Percentiles rank a stretch among this genome's conserved stretches.
These are phyloP conservation scores for Limonomyces culmigenus DNA, from an alignment of 1,284 basidiomycete genomes.

Conservation along the genomic window DNA sequence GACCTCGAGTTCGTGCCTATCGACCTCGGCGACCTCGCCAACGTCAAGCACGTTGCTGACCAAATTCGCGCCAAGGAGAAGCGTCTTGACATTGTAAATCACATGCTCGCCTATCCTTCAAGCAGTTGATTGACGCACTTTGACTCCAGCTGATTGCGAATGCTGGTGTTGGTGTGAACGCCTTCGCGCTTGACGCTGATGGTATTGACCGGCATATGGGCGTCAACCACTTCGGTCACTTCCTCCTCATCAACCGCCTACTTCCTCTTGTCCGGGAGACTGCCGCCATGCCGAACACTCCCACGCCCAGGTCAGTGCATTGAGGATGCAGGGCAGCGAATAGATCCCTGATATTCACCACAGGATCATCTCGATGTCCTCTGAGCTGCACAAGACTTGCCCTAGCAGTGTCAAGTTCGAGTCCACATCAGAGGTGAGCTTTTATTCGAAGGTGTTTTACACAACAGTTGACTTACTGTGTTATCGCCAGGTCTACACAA, in stretches of 20 bases:
- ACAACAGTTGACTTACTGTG: not conserved
- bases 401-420: constrained; percentile 18
- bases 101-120: not conserved
- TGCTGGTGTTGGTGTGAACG: constrained; percentile 24
- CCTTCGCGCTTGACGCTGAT: constrained; percentile 19
- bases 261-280: constrained; percentile 24
- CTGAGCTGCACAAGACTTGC: constrained; percentile 21
- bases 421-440: constrained; percentile 19
- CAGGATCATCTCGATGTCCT: constrained; percentile 25
- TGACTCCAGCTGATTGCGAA: constrained; percentile 17
- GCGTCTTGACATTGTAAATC: constrained; percentile 22
- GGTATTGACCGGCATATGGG: constrained; percentile 22
- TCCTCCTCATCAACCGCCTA: constrained; percentile 24
- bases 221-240: constrained; percentile 23
- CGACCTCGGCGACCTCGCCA: constrained; percentile 20
- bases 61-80: constrained; percentile 16
- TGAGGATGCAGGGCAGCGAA: too few relatives aligned
- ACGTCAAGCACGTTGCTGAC: constrained; percentile 21
- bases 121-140: not conserved
- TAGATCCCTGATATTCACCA: too few relatives aligned
- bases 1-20: constrained; percentile 22
- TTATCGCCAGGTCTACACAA: too few relatives aligned
- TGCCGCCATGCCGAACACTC: constrained; percentile 11
- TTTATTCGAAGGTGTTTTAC: constrained; percentile 3
- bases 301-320: too few relatives aligned